Evolutionary conservation across 768 basidiomycete genomes (phyloP).

Genomic region (Tricholoma hemisulphureum): DNA sequence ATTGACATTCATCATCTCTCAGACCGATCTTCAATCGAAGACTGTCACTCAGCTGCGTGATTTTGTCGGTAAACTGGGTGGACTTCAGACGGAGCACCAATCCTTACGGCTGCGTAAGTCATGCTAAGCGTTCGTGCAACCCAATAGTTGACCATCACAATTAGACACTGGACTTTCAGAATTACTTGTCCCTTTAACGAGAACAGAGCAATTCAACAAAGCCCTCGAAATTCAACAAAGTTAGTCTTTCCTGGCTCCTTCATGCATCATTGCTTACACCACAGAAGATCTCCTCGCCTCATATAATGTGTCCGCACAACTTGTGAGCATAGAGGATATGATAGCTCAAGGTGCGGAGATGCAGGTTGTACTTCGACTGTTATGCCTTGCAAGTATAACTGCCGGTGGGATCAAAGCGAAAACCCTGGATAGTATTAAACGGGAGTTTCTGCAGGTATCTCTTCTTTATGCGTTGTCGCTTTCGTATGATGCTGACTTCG

Average conservation of each 20-base stretch:
- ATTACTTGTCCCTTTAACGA: constrained; percentile 79
- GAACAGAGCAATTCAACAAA: constrained; percentile 85
- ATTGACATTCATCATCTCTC: constrained; percentile 6
- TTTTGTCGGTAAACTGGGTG: constrained; percentile 94
- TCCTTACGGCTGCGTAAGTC: constrained; percentile 80
- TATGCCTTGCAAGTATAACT: constrained; percentile 85
- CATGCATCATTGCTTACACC: constrained; percentile 6
- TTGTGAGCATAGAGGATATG: constrained; percentile 86
- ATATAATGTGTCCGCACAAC: constrained; percentile 77
- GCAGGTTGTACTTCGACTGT: constrained; percentile 71
- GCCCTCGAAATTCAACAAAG: constrained; percentile 96
- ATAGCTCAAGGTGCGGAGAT: constrained; percentile 85
- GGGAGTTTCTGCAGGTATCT: constrained; percentile 80
- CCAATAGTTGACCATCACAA: neutral
- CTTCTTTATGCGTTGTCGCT: neutral
- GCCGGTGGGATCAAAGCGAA: constrained; percentile 86
- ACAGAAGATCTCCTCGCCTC: constrained; percentile 86
- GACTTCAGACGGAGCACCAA: constrained; percentile 89
- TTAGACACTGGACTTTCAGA: constrained; percentile 95
- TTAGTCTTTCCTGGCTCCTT: constrained; percentile 32
- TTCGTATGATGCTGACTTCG: neutral
- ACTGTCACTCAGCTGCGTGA: constrained; percentile 89
- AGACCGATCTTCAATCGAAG: constrained; percentile 85
- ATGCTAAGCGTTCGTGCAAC: neutral
- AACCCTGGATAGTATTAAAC: constrained; percentile 81